Evolutionary conservation across 2,329 filamentous ascomycete species (phyloP).

Genomic region (Sclerotinia borealis): DNA sequence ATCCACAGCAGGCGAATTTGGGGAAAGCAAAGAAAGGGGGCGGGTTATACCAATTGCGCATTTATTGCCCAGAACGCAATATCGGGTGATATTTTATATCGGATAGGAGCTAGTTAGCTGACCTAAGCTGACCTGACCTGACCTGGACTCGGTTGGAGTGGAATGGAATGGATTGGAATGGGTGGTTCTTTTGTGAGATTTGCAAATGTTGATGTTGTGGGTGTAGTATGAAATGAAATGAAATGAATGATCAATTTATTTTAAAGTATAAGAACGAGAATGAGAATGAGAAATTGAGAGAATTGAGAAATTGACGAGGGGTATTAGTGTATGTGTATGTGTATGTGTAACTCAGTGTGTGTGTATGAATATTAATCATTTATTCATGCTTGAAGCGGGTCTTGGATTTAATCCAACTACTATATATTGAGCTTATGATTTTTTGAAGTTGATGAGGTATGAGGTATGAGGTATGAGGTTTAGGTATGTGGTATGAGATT

Average conservation of each 20-base stretch:
- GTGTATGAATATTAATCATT: too few relatives aligned
- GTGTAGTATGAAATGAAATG: conserved; percentile 8
- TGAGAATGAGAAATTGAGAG: neutral
- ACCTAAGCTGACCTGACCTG: neutral
- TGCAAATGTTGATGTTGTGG: neutral
- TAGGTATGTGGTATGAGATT: too few relatives aligned
- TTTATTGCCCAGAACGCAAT: neutral
- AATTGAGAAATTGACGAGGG: too few relatives aligned
- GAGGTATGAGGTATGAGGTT: too few relatives aligned
- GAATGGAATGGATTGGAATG: neutral
- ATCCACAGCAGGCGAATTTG: conserved; percentile 3
- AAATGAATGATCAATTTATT: too few relatives aligned
- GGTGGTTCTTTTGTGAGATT: neutral
- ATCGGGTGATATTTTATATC: neutral
- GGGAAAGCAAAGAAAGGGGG: neutral
- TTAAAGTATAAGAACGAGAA: neutral
- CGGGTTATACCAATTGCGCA: neutral
- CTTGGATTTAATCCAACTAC: too few relatives aligned
- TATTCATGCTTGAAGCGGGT: too few relatives aligned
- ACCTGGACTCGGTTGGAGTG: neutral
- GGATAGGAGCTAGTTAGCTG: neutral
- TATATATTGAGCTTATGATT: too few relatives aligned
- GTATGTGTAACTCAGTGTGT: too few relatives aligned
- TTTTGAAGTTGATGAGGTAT: too few relatives aligned
- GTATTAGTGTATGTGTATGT: too few relatives aligned